A percentile compares a stretch with the other conserved stretches of the same genome.
phyloP scores from a whole-genome alignment of 306 rosid species.

The Quercus rubra region DNA sequence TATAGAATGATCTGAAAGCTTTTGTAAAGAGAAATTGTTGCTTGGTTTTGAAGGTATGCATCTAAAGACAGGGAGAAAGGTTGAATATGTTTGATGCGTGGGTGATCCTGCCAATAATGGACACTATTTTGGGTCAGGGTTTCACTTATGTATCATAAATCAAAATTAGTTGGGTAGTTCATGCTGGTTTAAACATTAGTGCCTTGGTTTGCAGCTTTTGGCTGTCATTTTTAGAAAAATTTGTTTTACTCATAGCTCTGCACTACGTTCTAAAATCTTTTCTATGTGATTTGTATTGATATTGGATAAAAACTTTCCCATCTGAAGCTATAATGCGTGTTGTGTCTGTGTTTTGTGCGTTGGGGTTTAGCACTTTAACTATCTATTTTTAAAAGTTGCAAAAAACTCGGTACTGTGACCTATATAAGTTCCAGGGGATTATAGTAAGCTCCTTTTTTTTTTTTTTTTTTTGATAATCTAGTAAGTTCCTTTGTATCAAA shows the following conservation, averaged over 20 bases:
- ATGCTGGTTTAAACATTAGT: background rate
- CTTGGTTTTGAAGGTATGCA: background rate
- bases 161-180: background rate
- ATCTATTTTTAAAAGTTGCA: slow-evolving; percentile 4
- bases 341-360: background rate
- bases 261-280: background rate
- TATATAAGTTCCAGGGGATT: background rate
- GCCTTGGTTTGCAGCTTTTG: background rate
- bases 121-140: background rate
- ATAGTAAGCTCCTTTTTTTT: background rate
- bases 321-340: background rate
- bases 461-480: background rate
- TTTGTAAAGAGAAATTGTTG: background rate
- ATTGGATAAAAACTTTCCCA: slow-evolving; percentile 7
- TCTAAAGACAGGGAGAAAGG: background rate
- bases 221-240: slow-evolving; percentile 3
- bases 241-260: slow-evolving; percentile 13
- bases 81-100: background rate
- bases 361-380: background rate
- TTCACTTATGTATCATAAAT: background rate
- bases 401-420: slow-evolving; percentile 5
- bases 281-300: slow-evolving; percentile 1
- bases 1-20: background rate
- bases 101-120: background rate
- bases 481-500: background rate